Conservation (phyloP, 345 rosid genomes). For the Citrus trifoliata region DNA sequence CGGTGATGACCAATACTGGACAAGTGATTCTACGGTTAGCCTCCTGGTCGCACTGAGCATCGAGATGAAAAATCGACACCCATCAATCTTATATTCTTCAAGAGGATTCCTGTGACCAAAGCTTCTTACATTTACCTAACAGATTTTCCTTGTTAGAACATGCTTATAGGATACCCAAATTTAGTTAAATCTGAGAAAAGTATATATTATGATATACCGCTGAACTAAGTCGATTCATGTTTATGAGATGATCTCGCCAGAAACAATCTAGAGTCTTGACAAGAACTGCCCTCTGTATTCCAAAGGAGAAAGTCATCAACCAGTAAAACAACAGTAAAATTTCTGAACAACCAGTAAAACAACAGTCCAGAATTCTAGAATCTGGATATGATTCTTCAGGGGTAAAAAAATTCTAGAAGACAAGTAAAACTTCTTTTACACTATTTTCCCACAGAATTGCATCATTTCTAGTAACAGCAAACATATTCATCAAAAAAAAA, state of each 20-base stretch:
- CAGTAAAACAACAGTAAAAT: neutral
- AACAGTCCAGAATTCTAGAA: neutral
- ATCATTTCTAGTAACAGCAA: neutral
- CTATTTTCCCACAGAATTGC: neutral
- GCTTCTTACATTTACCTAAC: conserved; percentile 87
- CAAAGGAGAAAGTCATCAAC: conserved; percentile 1
- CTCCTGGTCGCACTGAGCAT: conserved; percentile 94
- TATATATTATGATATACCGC: conserved; percentile 47
- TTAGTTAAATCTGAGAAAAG: conserved; percentile 1
- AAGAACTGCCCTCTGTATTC: conserved; percentile 76
- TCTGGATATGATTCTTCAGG: neutral
- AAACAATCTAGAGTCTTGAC: conserved; percentile 80
- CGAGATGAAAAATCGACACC: conserved; percentile 91
- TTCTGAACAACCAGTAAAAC: neutral
- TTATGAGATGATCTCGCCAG: conserved; percentile 94
- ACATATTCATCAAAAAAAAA: neutral
- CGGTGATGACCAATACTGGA: conserved; percentile 83
- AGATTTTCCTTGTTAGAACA: conserved; percentile 20
- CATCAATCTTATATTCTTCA: conserved; percentile 96
- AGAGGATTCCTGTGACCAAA: conserved; percentile 98
- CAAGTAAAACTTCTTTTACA: neutral
- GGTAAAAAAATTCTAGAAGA: neutral
- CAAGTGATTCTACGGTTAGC: conserved; percentile 72
- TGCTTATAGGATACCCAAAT: conserved; percentile 2
- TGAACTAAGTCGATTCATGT: conserved; percentile 91